Conservation (phyloP, 106 monocot genomes). For the Acanthochlamys bracteata region DNA sequence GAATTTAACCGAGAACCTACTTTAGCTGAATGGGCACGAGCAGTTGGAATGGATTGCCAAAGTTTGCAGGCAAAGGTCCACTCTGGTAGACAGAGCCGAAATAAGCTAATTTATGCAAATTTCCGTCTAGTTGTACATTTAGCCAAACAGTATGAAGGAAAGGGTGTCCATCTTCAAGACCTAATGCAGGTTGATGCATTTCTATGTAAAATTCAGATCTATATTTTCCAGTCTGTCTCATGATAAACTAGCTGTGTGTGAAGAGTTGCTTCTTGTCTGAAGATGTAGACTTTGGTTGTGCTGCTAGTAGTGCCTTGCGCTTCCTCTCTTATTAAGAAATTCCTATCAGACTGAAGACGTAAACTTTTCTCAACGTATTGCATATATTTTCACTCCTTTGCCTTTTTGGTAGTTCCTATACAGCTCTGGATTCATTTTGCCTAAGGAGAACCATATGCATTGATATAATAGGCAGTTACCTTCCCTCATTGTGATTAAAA, state of each 20-base stretch:
- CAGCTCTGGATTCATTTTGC: no score
- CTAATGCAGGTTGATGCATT: slow-evolving; percentile 60
- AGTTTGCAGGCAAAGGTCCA: slow-evolving; percentile 41
- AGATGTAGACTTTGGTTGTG: no score
- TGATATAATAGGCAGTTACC: no score
- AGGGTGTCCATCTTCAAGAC: slow-evolving; percentile 72
- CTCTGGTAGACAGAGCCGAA: slow-evolving; percentile 50
- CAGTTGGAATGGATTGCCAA: slow-evolving; percentile 61
- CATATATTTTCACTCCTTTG: no score
- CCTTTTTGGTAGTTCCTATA: no score
- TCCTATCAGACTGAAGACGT: no score
- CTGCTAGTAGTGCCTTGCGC: no score
- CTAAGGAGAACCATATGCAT: no score
- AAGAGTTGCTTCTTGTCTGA: no score
- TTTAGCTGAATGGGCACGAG: slow-evolving; percentile 65
- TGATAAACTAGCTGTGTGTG: background rate
- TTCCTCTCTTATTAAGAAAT: no score
- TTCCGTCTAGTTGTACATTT: slow-evolving; percentile 81
- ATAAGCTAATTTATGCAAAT: slow-evolving; percentile 75
- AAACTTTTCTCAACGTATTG: no score
- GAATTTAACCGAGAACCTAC: slow-evolving; percentile 76
- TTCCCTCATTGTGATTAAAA: background rate
- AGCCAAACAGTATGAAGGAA: slow-evolving; percentile 77
- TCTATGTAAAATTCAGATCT: no score
- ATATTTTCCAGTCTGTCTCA: background rate